Conservation (phyloP, 2,329 filamentous ascomycete genomes). For the Verticillium nonalfalfae region DNA sequence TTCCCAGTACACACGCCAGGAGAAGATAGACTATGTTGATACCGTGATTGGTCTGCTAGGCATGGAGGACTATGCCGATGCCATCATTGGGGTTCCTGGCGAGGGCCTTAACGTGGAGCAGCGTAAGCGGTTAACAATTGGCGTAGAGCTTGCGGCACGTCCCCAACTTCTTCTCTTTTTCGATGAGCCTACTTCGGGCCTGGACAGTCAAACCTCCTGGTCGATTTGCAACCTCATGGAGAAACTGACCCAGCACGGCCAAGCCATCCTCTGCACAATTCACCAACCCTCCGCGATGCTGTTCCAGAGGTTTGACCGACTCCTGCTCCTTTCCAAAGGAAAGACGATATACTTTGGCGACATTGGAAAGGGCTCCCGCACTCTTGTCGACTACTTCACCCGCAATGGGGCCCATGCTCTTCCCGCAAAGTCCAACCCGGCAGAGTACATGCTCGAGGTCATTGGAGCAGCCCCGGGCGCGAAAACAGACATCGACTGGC, state of each 20-base stretch:
- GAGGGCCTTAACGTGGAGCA: conserved; percentile 42
- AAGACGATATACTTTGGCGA: conserved; percentile 54
- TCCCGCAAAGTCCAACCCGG: conserved; percentile 49
- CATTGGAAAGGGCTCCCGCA: conserved; percentile 40
- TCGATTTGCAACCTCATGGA: conserved; percentile 65
- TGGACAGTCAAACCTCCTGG: conserved; percentile 72
- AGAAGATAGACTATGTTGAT: conserved; percentile 18
- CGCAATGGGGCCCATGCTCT: conserved; percentile 46
- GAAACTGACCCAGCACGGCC: conserved; percentile 49
- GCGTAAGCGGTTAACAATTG: conserved; percentile 60
- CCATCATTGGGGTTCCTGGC: conserved; percentile 61
- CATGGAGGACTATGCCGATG: conserved; percentile 60
- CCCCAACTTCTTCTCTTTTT: conserved; percentile 68
- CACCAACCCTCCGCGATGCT: conserved; percentile 40
- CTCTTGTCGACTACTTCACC: conserved; percentile 55
- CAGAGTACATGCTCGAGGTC: conserved; percentile 58
- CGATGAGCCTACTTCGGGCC: conserved; percentile 70
- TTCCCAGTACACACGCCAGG: conserved; percentile 34
- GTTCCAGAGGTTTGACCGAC: conserved; percentile 45
- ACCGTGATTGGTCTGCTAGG: conserved; percentile 20
- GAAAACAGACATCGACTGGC: conserved; percentile 32
- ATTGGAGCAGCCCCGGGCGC: conserved; percentile 40
- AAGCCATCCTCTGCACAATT: conserved; percentile 43
- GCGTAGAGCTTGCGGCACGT: conserved; percentile 69
- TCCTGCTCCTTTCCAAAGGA: conserved; percentile 47